Conservation (phyloP, 2,329 filamentous ascomycete genomes). For the Apiospora malaysiana region DNA sequence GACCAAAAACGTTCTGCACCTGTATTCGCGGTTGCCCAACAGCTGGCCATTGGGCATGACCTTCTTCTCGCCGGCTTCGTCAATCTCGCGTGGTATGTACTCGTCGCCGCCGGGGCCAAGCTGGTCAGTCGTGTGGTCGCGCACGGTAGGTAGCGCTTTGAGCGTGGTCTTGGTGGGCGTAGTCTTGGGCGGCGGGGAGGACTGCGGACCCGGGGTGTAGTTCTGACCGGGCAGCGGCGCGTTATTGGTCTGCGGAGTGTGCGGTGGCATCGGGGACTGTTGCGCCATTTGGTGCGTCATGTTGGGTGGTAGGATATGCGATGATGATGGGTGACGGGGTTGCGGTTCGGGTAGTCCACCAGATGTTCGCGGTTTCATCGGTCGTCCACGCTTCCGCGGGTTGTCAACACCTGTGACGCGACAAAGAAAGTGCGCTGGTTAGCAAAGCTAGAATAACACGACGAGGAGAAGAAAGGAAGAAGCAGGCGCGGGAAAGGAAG, state of each 20-base stretch:
- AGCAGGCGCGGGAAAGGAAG: neutral
- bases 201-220: constrained; percentile 49
- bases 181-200: constrained; percentile 74
- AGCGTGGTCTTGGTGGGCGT: constrained; percentile 84
- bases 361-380: constrained; percentile 63
- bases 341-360: constrained; percentile 60
- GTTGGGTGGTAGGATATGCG: constrained; percentile 53
- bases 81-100: constrained; percentile 91
- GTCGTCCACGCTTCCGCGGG: constrained; percentile 64
- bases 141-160: constrained; percentile 92
- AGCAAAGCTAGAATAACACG: constrained; percentile 31
- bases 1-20: constrained; percentile 91
- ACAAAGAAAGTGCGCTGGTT: constrained; percentile 26
- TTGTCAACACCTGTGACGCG: constrained; percentile 52
- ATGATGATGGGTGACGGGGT: constrained; percentile 37
- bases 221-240: constrained; percentile 51
- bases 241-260: constrained; percentile 60
- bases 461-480: neutral
- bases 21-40: constrained; percentile 83
- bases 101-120: constrained; percentile 89
- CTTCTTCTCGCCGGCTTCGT: constrained; percentile 94
- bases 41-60: constrained; percentile 83
- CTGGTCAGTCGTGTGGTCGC: constrained; percentile 97
- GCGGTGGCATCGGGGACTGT: constrained; percentile 49
- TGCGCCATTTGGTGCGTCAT: constrained; percentile 45